Base-by-base conservation (phyloP, 2,329 filamentous ascomycete species). In the Penicillium aurantiogriseum region DNA sequence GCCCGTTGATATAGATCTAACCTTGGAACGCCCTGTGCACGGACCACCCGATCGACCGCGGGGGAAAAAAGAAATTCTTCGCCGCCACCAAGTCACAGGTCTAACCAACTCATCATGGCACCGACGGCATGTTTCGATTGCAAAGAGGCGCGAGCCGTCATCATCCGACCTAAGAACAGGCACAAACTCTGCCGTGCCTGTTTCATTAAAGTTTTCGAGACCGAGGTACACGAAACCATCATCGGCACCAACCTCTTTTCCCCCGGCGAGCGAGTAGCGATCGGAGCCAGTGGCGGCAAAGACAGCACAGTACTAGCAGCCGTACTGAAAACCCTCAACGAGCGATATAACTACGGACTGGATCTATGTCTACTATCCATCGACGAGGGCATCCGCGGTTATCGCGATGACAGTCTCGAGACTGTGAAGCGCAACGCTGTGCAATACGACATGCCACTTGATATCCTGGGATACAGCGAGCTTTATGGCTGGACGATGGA, bases 401-500 rank as follows among this genome's bases (percentile, higher is more conserved):
- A 99, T 71, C 85, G 95, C 59, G 95, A 99, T 71, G 94, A 99
- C 76, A 95, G 90, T 48, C 80, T 99, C 19, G 92, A 97, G 76
- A 97, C 94, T 0, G 94, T 99, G 45, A 97, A 97, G 81, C 83
- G 93, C 58, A 97, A 99, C 74, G 90, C 92, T 0, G 74, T 84
- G 13, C 92, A 97, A 74, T 97, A 97, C 76, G 86, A 88, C 1
- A 95, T 99, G 88, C 86, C 90, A 0, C 79, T 99, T 48, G 90
- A 91, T 67, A 96, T 99, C 55, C 86, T 99, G 49, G 92, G 93
- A 49, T 99, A 99, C 69, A 88, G 88, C 53, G 90, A 97, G 69
- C 80, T 99, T 10, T 99, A 99, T 73, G 94, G 93, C 9, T 99
- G 94, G 94, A 97, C 92, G 1, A 99, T 99, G 94, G 94, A 99